A percentile compares a stretch with the other conserved stretches of the same genome.
These are phyloP conservation scores for Mallotus nudiflorus DNA, from an alignment of 345 rosid genomes.

Conservation along the genomic window DNA sequence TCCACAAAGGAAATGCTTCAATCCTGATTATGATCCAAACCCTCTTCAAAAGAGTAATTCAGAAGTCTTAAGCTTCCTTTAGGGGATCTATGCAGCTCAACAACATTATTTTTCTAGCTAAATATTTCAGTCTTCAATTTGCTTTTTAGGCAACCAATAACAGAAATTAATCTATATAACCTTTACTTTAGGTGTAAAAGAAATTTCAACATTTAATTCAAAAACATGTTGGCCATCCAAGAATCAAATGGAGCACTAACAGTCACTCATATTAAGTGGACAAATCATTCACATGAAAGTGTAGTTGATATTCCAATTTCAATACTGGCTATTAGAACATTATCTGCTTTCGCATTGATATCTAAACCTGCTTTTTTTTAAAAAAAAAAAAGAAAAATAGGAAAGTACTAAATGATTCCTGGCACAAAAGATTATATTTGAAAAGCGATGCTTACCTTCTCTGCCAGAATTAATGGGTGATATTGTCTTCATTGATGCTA, in stretches of 20 bases:
- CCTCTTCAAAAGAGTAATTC: too few relatives aligned
- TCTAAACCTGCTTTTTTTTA: too few relatives aligned
- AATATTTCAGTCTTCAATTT: background rate
- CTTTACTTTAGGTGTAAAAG: background rate
- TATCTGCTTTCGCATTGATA: background rate
- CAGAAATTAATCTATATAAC: background rate
- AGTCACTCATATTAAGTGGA: background rate
- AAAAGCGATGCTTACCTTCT: constrained; percentile 33
- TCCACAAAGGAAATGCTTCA: too few relatives aligned
- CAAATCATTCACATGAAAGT: background rate
- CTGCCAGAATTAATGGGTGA: constrained; percentile 13
- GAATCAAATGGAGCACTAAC: background rate
- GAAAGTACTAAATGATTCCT: background rate
- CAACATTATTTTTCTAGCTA: background rate
- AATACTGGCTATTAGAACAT: background rate
- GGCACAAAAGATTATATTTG: background rate
- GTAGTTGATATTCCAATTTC: background rate
- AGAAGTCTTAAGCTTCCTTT: background rate
- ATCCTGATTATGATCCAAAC: too few relatives aligned
- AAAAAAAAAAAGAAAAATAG: background rate
- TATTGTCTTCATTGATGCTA: constrained; percentile 41
- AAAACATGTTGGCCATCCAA: background rate
- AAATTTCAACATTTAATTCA: background rate
- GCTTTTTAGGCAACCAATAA: background rate
- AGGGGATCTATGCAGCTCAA: background rate